phyloP scores from a whole-genome alignment of 106 monocot species.

The Dioscorea alata region DNA sequence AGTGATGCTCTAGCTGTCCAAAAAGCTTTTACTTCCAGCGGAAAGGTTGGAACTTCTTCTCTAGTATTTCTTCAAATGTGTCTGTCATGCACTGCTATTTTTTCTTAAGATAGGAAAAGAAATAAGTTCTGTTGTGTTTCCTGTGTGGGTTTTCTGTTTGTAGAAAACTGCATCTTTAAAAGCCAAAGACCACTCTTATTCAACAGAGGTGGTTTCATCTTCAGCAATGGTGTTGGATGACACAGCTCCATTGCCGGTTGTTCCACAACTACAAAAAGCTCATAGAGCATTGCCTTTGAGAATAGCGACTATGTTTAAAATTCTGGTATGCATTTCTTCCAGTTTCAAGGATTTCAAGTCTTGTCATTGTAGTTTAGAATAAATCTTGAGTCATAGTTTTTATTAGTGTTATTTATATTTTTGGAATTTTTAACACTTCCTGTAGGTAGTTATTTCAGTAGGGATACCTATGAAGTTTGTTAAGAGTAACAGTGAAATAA shows the following conservation, averaged over 20 bases:
- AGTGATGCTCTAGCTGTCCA: constrained; percentile 87
- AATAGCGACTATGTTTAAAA: constrained; percentile 85
- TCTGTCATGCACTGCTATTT: no score
- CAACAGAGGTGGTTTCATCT: constrained; percentile 52
- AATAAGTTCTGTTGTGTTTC: not conserved
- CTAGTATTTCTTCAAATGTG: not conserved
- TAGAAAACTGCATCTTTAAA: constrained; percentile 41
- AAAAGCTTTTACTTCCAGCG: constrained; percentile 65
- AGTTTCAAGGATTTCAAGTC: no score
- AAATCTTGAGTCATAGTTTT: no score
- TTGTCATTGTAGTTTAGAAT: no score
- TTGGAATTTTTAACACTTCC: no score
- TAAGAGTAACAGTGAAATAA: no score
- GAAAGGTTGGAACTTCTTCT: constrained; percentile 44
- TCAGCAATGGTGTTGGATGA: constrained; percentile 34
- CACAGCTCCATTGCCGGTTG: constrained; percentile 22
- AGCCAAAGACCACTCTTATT: constrained; percentile 57
- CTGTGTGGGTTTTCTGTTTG: not conserved
- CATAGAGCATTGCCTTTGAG: constrained; percentile 61
- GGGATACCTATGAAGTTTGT: no score
- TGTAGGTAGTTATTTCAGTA: no score
- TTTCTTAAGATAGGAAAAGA: no score
- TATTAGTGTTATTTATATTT: no score
- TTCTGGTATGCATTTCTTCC: constrained; percentile 51
- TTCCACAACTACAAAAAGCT: constrained; percentile 55